Conservation (phyloP, 352 stramenopile species). For the Aphanomyces cochlioides region DNA sequence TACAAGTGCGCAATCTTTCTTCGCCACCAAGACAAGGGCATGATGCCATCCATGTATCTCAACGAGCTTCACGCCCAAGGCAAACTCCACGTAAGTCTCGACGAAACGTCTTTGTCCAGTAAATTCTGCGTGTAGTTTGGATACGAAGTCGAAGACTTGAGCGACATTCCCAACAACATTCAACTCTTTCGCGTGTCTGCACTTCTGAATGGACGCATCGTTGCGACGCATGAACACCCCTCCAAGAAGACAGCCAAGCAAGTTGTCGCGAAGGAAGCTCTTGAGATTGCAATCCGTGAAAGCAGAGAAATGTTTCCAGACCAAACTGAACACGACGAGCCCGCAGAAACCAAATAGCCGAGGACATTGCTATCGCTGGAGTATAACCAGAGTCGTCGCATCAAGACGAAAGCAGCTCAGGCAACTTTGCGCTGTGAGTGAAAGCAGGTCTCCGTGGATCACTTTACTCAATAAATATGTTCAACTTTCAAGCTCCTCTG, state of each 20-base stretch:
- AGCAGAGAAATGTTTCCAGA: conserved; percentile 23
- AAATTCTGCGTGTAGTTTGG: conserved; percentile 17
- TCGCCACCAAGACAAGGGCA: not conserved
- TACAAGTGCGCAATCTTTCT: conserved; percentile 28
- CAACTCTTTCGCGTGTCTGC: conserved; percentile 13
- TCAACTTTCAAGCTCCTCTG: no score
- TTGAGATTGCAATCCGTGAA: conserved; percentile 19
- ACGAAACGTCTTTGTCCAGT: not conserved
- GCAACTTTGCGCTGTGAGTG: no score
- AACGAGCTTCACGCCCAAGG: conserved; percentile 25
- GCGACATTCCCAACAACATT: conserved; percentile 20
- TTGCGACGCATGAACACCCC: conserved; percentile 12
- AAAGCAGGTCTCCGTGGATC: no score
- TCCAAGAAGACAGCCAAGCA: conserved; percentile 28
- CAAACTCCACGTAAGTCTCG: conserved; percentile 23
- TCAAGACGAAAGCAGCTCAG: no score
- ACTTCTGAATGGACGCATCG: conserved; percentile 20
- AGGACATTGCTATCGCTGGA: not conserved
- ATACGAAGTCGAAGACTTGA: conserved; percentile 15
- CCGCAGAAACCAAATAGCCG: not conserved
- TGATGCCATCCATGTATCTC: conserved; percentile 15
- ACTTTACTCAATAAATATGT: no score
- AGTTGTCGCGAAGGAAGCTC: conserved; percentile 6
- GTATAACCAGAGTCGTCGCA: no score
- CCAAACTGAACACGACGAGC: conserved; percentile 5